phyloP scores from a whole-genome alignment of 306 rosid genomes.

The Cucurbita moschata region DNA sequence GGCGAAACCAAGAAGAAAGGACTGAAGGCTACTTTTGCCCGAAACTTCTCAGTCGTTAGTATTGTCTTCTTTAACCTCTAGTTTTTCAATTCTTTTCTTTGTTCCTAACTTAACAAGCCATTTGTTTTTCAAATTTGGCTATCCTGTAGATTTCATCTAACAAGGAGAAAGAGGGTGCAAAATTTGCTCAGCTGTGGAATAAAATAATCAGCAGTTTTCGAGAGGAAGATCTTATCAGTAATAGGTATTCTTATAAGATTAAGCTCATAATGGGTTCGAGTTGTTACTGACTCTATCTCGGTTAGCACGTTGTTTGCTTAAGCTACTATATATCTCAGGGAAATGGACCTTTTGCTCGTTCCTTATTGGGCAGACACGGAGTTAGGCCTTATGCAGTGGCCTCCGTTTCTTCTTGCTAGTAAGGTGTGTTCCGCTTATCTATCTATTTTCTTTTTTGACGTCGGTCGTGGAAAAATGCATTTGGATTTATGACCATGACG shows the following conservation, averaged over 20 bases:
- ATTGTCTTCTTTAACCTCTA: not conserved
- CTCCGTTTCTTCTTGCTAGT: slow-evolving; percentile 98
- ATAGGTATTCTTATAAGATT: slow-evolving; percentile 33
- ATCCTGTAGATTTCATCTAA: slow-evolving; percentile 42
- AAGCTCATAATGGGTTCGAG: not conserved
- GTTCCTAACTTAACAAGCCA: not conserved
- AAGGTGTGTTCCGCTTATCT: slow-evolving; percentile 38
- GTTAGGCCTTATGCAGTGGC: slow-evolving; percentile 82
- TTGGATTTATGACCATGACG: not conserved
- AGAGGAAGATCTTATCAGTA: slow-evolving; percentile 85
- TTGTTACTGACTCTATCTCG: not conserved
- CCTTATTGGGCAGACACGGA: slow-evolving; percentile 96
- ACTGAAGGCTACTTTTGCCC: slow-evolving; percentile 66
- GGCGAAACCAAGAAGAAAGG: slow-evolving; percentile 82
- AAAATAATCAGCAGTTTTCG: slow-evolving; percentile 81
- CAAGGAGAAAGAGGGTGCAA: slow-evolving; percentile 86
- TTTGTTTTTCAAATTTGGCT: slow-evolving; percentile 1
- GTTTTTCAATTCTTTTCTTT: not conserved
- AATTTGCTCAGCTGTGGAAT: slow-evolving; percentile 96
- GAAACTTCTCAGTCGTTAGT: slow-evolving; percentile 38
- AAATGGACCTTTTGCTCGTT: slow-evolving; percentile 88
- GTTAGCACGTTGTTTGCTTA: slow-evolving; percentile 3
- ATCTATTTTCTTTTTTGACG: not conserved
- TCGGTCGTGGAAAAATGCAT: slow-evolving; percentile 1
- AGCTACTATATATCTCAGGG: slow-evolving; percentile 41